Evolutionary conservation across 2,329 filamentous ascomycete genomes (phyloP).

Genomic region (Alternaria consortialis): DNA sequence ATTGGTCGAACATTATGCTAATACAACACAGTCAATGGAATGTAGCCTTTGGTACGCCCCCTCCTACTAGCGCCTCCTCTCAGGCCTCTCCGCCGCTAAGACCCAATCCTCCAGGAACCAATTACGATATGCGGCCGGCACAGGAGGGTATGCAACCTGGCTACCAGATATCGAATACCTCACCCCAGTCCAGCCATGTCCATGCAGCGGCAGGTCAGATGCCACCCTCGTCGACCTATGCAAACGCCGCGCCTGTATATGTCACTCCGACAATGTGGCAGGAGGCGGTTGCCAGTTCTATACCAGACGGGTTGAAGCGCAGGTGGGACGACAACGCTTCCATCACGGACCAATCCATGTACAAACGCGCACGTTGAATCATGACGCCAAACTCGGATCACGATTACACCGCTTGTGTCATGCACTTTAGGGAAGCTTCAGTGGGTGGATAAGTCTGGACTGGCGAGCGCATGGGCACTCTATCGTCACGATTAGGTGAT

Average conservation of each 20-base stretch:
- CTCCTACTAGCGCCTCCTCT: constrained; percentile 53
- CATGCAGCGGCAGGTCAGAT: constrained; percentile 42
- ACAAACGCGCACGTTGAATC: constrained; percentile 49
- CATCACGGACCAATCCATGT: constrained; percentile 50
- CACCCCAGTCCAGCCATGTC: constrained; percentile 45
- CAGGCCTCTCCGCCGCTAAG: constrained; percentile 57
- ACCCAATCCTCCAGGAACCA: constrained; percentile 52
- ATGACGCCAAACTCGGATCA: background rate
- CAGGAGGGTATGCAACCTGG: constrained; percentile 45
- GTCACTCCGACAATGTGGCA: constrained; percentile 63
- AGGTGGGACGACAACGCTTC: constrained; percentile 54
- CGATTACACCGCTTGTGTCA: background rate
- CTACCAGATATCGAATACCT: constrained; percentile 48
- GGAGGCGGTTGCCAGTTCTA: constrained; percentile 57
- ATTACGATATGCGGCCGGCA: constrained; percentile 49
- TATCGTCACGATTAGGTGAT: background rate
- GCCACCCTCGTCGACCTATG: constrained; percentile 47
- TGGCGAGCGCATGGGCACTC: background rate
- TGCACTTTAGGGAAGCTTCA: constrained; percentile 2
- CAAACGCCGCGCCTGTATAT: constrained; percentile 44
- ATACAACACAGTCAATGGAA: constrained; percentile 81
- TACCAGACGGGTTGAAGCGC: constrained; percentile 55
- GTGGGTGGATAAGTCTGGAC: constrained; percentile 6
- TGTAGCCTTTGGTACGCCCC: constrained; percentile 81
- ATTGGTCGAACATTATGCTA: constrained; percentile 15